These are phyloP conservation scores for Jimgerdemannia lactiflua DNA, from an alignment of 192 early-diverging fungal species.

Conservation along the genomic window DNA sequence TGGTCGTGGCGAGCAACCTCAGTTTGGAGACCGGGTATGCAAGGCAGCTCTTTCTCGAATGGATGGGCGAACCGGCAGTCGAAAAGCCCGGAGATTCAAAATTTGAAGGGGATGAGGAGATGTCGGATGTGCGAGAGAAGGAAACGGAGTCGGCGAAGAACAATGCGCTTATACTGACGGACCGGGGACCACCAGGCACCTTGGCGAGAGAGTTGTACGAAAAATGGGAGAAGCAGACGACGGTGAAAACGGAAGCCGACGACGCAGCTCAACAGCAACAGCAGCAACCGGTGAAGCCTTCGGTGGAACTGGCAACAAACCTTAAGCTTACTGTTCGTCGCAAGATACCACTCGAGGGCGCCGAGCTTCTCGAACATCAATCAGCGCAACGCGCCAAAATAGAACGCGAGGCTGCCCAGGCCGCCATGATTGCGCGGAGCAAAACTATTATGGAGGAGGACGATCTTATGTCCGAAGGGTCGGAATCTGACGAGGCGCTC, in stretches of 20 bases:
- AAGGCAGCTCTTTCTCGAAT: slow-evolving; percentile 72
- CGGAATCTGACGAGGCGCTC: slow-evolving; percentile 47
- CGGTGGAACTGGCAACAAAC: slow-evolving; percentile 18
- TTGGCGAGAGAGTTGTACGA: slow-evolving; percentile 65
- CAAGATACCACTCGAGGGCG: slow-evolving; percentile 81
- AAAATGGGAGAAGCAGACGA: slow-evolving; percentile 51
- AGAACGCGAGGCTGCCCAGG: slow-evolving; percentile 76
- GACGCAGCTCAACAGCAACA: slow-evolving; percentile 19
- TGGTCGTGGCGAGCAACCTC: slow-evolving; percentile 81
- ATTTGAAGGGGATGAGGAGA: slow-evolving; percentile 1
- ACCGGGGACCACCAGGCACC: slow-evolving; percentile 70
- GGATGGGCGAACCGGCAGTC: slow-evolving; percentile 41
- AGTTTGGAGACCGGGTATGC: slow-evolving; percentile 83
- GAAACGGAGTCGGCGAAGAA: background rate
- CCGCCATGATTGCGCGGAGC: slow-evolving; percentile 57
- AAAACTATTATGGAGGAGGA: slow-evolving; percentile 79
- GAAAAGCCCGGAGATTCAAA: background rate
- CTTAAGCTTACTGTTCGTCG: slow-evolving; percentile 42
- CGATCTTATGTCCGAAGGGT: slow-evolving; percentile 49
- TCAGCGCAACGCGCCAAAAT: slow-evolving; percentile 56
- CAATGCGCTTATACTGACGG: slow-evolving; percentile 78
- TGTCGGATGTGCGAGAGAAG: slow-evolving; percentile 19
- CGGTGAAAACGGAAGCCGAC: slow-evolving; percentile 31
- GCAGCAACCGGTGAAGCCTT: slow-evolving; percentile 25
- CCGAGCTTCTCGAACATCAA: slow-evolving; percentile 72